phyloP scores from a whole-genome alignment of 1,139 yeast species.

The Hemisphaericaspora subhashii region DNA sequence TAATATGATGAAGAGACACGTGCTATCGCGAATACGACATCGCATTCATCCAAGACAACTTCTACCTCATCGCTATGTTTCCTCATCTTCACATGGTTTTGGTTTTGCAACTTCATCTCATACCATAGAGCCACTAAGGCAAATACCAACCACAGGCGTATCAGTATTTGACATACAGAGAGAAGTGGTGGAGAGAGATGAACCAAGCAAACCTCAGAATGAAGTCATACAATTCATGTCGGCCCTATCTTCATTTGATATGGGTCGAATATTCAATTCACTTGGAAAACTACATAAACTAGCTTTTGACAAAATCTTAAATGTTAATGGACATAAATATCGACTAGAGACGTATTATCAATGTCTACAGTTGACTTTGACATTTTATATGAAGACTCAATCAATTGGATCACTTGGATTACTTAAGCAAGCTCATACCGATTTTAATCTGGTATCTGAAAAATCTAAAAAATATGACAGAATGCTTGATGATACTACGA shows the following conservation, averaged over 20 bases:
- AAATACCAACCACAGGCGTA: background rate
- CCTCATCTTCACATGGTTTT: too few species aligned
- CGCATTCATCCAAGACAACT: too few species aligned
- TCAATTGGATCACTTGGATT: conserved; percentile 2
- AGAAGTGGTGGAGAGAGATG: background rate
- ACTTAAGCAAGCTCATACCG: background rate
- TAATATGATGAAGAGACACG: too few species aligned
- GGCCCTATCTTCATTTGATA: conserved; percentile 1
- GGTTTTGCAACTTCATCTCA: background rate
- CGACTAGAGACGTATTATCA: conserved; percentile 6
- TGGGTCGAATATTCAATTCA: background rate
- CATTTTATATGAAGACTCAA: conserved; percentile 3
- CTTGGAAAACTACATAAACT: background rate
- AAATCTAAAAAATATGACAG: background rate
- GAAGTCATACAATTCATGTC: background rate
- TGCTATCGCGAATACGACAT: too few species aligned
- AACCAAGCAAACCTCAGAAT: background rate
- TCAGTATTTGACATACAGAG: background rate
- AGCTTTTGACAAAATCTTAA: background rate
- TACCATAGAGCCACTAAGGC: background rate
- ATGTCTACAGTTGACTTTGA: conserved; percentile 10
- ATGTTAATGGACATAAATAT: background rate
- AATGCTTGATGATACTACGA: background rate
- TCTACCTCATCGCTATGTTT: too few species aligned
- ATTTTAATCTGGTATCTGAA: background rate